Conservation (phyloP, 2,329 filamentous ascomycete genomes). For the Corinectria fuckeliana region DNA sequence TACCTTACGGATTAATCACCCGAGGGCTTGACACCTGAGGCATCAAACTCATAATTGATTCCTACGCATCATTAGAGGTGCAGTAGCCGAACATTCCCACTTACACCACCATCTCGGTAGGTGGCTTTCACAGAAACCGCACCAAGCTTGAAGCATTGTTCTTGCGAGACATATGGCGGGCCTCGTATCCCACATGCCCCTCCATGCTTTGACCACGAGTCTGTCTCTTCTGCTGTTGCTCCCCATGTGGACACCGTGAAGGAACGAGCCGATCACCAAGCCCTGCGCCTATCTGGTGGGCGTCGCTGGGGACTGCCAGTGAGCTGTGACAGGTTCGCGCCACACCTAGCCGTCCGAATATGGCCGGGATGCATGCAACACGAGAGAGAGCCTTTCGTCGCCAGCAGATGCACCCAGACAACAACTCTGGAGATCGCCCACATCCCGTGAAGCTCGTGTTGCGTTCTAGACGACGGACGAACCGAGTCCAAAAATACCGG, state of each 20-base stretch:
- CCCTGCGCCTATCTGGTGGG: slow-evolving; percentile 15
- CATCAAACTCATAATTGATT: not conserved
- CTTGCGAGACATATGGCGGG: not conserved
- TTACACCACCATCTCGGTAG: not conserved
- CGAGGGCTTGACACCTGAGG: not conserved
- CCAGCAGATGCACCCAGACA: slow-evolving; percentile 1
- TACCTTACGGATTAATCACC: not conserved
- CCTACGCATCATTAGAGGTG: not conserved
- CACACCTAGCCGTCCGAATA: slow-evolving; percentile 9
- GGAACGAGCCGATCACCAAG: slow-evolving; percentile 8
- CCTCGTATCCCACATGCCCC: slow-evolving; percentile 16
- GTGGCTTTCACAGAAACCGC: not conserved
- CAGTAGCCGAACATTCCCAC: not conserved
- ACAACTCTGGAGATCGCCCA: not conserved
- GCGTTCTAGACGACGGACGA: slow-evolving; percentile 5
- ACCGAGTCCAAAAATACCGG: not conserved
- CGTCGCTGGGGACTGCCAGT: slow-evolving; percentile 1
- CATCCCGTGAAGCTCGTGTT: slow-evolving; percentile 11
- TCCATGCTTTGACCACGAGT: slow-evolving; percentile 6
- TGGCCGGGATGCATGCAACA: slow-evolving; percentile 1
- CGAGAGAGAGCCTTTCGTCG: slow-evolving; percentile 9
- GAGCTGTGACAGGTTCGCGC: slow-evolving; percentile 5
- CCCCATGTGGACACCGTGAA: slow-evolving; percentile 8
- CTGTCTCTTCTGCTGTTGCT: slow-evolving; percentile 2
- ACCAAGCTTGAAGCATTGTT: not conserved